These are phyloP conservation scores for Cicer arietinum DNA, from an alignment of 306 rosid genomes.

Conservation along the genomic window DNA sequence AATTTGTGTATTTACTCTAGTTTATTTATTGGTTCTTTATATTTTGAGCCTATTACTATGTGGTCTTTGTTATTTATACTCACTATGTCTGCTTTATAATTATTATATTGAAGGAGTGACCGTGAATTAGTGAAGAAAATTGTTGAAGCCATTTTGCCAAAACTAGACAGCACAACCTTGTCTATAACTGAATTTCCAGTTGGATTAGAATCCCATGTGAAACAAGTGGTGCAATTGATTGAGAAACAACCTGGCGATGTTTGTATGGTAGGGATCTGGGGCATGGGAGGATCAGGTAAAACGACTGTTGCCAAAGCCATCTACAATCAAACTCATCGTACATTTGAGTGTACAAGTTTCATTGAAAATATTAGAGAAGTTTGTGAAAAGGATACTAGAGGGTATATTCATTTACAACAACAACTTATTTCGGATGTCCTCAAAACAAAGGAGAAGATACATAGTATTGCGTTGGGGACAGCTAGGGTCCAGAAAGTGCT, in stretches of 20 bases:
- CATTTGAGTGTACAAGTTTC: neutral
- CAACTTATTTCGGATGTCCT: conserved; percentile 25
- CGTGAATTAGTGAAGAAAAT: neutral
- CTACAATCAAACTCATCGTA: conserved; percentile 7
- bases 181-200: conserved; percentile 37
- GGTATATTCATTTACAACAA: conserved; percentile 24
- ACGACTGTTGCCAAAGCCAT: conserved; percentile 35
- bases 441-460: neutral
- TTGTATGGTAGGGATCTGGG: conserved; percentile 32
- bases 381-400: neutral
- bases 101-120: conserved; percentile 6
- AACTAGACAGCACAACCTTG: neutral
- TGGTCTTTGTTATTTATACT: conserved; percentile 20
- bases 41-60: neutral
- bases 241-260: neutral
- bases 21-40: neutral
- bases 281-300: conserved; percentile 39
- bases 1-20: neutral
- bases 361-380: neutral
- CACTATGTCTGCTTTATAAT: neutral
- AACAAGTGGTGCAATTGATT: conserved; percentile 4
- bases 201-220: conserved; percentile 30
- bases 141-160: neutral
- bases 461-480: neutral
- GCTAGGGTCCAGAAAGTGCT: conserved; percentile 2